Conservation (phyloP, 495 filamentous ascomycete species). For the Letharia lupina region DNA sequence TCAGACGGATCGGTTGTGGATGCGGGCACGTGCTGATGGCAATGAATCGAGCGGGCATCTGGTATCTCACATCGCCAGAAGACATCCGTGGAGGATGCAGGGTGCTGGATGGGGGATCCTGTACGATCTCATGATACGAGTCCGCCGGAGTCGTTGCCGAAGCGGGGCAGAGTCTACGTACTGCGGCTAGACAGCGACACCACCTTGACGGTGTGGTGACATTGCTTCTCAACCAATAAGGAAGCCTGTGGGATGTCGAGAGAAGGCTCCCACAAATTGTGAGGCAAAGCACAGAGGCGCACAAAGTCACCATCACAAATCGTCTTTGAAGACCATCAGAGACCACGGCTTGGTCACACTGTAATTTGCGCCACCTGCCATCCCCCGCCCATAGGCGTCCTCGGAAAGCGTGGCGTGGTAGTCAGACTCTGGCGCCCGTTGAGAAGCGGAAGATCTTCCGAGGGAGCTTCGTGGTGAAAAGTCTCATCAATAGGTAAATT, state of each 20-base stretch:
- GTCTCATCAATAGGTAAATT: background rate
- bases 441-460: background rate
- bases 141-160: background rate
- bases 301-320: background rate
- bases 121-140: background rate
- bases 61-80: background rate
- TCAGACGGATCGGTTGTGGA: background rate
- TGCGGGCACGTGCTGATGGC: background rate
- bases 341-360: background rate
- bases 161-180: background rate
- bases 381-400: background rate
- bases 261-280: background rate
- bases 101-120: background rate
- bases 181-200: background rate
- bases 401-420: background rate
- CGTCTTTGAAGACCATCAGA: background rate
- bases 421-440: conserved; percentile 1
- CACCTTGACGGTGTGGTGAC: background rate
- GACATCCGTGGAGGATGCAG: background rate
- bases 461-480: background rate
- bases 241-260: background rate
- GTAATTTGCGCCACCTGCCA: background rate
- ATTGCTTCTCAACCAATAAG: too few species aligned
- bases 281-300: background rate
- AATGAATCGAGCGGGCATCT: background rate